Base-by-base conservation (phyloP, 2,329 filamentous ascomycete genomes). In the Talaromyces verruculosus region DNA sequence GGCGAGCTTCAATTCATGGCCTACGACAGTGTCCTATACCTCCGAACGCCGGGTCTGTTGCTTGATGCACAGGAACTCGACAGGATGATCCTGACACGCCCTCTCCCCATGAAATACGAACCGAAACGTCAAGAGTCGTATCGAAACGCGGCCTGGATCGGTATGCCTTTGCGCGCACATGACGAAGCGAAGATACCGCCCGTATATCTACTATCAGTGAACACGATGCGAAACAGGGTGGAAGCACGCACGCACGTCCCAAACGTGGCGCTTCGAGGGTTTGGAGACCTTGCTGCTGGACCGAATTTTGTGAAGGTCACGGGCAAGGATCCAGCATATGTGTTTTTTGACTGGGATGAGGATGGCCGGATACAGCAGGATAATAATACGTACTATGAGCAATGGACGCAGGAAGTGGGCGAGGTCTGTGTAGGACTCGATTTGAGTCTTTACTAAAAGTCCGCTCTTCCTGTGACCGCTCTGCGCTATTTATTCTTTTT, bases 1-100 rank as follows among this genome's bases (percentile, higher is more conserved):
- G 72, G 75, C 25, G 73, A 78, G 64, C 74, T 78, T 49, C 77
- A 79, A 59, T 78, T 81, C 65, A 74, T 77, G 73, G 75, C 76
- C 41, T 82, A 82, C 67, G 78, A 81, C 59, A 77, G 79, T 45
- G 76, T 81, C 0, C 68, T 82, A 1, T 82, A 80, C 68, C 69
- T 82, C 3, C 77, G 76, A 43, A 76, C 77, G 0, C 80, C 80
- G 0, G 80, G 80, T 0, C 65, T 82, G 49, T 67, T 79, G 0
- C 69, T 80, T 33, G 75, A 82, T 57, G 75, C 72, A 0, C 70
- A 71, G 6, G 77, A 74, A 30, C 67, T 82, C 17, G 79, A 82
- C 64, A 64, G 72, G 3, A 69, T 80, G 47, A 70, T 82, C n/a
- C 69, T 77, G 17, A 74, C 73, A 15, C 70, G 72, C 3, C 74